Conservation (phyloP, 768 basidiomycete species). For the Mycena venus region DNA sequence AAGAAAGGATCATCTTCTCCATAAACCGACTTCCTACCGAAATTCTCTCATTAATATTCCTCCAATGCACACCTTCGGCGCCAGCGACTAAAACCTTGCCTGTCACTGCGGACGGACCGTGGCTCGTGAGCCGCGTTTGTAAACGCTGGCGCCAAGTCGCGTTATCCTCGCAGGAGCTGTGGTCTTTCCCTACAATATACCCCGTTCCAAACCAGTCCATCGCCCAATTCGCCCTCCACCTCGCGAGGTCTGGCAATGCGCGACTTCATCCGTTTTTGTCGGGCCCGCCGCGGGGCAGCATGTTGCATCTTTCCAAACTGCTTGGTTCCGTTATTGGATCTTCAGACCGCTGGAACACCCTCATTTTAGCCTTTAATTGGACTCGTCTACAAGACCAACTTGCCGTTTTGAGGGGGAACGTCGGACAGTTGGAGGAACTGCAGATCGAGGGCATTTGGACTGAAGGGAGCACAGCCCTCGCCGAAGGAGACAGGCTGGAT, state of each 20-base stretch:
- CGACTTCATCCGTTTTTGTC: neutral
- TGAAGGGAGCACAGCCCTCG: neutral
- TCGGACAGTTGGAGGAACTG: constrained; percentile 4
- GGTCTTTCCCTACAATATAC: neutral
- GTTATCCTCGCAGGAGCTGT: neutral
- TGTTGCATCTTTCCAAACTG: neutral
- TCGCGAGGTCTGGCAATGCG: neutral
- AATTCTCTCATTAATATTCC: neutral
- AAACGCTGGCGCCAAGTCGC: constrained; percentile 7
- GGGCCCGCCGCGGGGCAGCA: neutral
- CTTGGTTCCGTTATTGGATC: neutral
- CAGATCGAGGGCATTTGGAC: neutral
- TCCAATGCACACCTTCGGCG: neutral
- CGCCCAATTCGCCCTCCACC: neutral
- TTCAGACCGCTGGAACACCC: neutral
- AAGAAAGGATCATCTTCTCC: constrained; percentile 3
- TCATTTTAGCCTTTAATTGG: neutral
- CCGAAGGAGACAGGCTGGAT: neutral
- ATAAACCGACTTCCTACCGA: constrained; percentile 10
- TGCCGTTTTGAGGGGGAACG: neutral
- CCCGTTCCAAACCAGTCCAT: neutral
- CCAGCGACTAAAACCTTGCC: neutral
- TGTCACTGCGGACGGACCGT: neutral
- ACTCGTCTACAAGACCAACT: neutral
- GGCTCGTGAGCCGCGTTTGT: constrained; percentile 13